These are phyloP conservation scores for Pythium brassicae DNA, from an alignment of 352 stramenopile species.

Conservation along the genomic window DNA sequence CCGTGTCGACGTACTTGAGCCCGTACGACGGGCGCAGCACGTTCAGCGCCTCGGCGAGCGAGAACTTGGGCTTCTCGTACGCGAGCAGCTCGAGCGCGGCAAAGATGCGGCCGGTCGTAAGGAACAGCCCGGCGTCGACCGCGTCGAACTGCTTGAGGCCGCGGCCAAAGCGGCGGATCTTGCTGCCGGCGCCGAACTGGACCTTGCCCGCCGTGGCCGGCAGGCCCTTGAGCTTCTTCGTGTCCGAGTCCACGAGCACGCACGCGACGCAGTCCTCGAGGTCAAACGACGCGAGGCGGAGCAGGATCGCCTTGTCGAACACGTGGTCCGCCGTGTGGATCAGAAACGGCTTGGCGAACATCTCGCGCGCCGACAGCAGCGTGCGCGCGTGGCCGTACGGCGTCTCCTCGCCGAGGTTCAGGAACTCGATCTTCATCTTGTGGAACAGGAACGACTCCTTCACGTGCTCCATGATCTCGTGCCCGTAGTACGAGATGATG, in stretches of 20 bases:
- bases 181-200: slow-evolving; percentile 48
- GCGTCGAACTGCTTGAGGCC: slow-evolving; percentile 52
- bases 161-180: slow-evolving; percentile 51
- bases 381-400: slow-evolving; percentile 68
- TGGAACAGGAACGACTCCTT: slow-evolving; percentile 63
- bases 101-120: slow-evolving; percentile 70
- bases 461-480: slow-evolving; percentile 55
- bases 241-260: slow-evolving; percentile 71
- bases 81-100: slow-evolving; percentile 55
- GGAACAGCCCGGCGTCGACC: slow-evolving; percentile 68
- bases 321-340: slow-evolving; percentile 86
- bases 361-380: slow-evolving; percentile 65
- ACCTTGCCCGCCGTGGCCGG: slow-evolving; percentile 60
- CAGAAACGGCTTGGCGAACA: slow-evolving; percentile 79
- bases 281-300: slow-evolving; percentile 52
- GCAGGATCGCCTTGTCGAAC: slow-evolving; percentile 76
- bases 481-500: slow-evolving; percentile 54
- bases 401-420: slow-evolving; percentile 76
- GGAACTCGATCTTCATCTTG: slow-evolving; percentile 83
- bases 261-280: slow-evolving; percentile 58
- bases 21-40: slow-evolving; percentile 67
- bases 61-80: slow-evolving; percentile 66
- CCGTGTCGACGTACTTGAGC: slow-evolving; percentile 56
- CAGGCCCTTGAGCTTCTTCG: slow-evolving; percentile 52
- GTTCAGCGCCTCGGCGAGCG: slow-evolving; percentile 64